Conservation (phyloP, 83 land plant species). For the Isoetes engelmannii region DNA sequence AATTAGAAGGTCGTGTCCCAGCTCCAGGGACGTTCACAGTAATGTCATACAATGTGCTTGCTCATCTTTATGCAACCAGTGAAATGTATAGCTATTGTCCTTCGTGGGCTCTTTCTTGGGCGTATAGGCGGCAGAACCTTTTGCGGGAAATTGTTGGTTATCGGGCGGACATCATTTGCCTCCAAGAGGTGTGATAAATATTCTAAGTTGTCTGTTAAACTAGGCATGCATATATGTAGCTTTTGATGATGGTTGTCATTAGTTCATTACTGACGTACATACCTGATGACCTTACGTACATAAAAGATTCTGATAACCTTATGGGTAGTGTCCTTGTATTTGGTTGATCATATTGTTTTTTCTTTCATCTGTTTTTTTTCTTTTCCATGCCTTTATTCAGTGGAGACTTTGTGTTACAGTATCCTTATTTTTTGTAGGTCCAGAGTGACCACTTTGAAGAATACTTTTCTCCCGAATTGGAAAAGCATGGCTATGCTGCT, state of each 20-base stretch:
- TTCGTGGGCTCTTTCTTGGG: conserved; percentile 87
- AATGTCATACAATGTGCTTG: conserved; percentile 73
- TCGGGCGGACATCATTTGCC: conserved; percentile 78
- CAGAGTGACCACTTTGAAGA: conserved; percentile 81
- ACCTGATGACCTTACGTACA: too few relatives aligned
- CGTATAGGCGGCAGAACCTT: conserved; percentile 72
- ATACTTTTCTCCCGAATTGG: conserved; percentile 71
- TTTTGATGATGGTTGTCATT: too few relatives aligned
- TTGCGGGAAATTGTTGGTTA: conserved; percentile 73
- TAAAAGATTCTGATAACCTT: too few relatives aligned
- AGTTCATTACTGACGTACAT: too few relatives aligned
- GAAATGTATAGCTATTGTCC: conserved; percentile 77
- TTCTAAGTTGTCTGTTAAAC: too few relatives aligned
- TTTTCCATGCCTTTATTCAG: too few relatives aligned
- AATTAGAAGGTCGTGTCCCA: conserved; percentile 39
- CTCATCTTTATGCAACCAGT: conserved; percentile 66
- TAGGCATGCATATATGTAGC: too few relatives aligned
- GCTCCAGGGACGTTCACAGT: conserved; percentile 60
- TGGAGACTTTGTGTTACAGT: too few relatives aligned
- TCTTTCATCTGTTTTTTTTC: too few relatives aligned
- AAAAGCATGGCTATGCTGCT: conserved; percentile 69
- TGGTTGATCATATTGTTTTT: too few relatives aligned
- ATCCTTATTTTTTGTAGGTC: conserved; percentile 41
- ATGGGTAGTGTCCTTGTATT: too few relatives aligned
- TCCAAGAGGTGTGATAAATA: conserved; percentile 61